Conservation (phyloP, 2,329 filamentous ascomycete species). For the Aspergillus sojae region DNA sequence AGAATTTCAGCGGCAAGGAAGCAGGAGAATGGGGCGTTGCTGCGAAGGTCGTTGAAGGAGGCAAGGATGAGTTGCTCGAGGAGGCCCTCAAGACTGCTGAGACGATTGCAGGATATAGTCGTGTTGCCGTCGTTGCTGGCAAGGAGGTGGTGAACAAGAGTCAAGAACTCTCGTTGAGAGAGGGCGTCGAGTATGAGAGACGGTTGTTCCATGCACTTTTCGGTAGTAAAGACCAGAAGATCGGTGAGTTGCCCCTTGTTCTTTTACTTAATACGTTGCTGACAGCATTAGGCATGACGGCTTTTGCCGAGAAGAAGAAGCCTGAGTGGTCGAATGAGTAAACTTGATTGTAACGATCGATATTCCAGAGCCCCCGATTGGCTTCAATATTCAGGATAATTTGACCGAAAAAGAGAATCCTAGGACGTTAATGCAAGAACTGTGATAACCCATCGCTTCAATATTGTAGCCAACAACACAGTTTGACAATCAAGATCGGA, state of each 20-base stretch:
- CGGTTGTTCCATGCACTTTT: constrained; percentile 91
- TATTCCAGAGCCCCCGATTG: neutral
- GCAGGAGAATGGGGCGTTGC: constrained; percentile 91
- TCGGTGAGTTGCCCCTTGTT: constrained; percentile 59
- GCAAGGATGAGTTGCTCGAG: constrained; percentile 78
- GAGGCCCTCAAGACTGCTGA: constrained; percentile 80
- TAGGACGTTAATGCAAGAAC: neutral
- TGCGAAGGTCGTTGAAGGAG: constrained; percentile 73
- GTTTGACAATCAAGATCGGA: neutral
- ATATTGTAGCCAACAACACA: neutral
- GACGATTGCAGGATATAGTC: constrained; percentile 84
- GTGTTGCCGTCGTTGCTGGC: constrained; percentile 81
- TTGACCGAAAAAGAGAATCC: neutral
- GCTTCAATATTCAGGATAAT: neutral
- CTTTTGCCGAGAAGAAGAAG: constrained; percentile 94
- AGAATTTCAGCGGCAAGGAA: constrained; percentile 79
- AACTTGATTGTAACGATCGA: constrained; percentile 1
- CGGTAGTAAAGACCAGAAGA: constrained; percentile 94
- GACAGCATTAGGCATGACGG: constrained; percentile 67
- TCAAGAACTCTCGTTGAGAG: constrained; percentile 82
- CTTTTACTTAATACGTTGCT: constrained; percentile 7
- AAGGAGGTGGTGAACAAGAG: constrained; percentile 99
- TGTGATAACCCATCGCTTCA: neutral
- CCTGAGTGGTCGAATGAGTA: constrained; percentile 85
- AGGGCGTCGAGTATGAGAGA: constrained; percentile 94